A percentile compares a stretch with the other conserved stretches of the same genome.
These are phyloP conservation scores for Mortierella alpina DNA, from an alignment of 192 early-diverging fungal species.

Conservation along the genomic window DNA sequence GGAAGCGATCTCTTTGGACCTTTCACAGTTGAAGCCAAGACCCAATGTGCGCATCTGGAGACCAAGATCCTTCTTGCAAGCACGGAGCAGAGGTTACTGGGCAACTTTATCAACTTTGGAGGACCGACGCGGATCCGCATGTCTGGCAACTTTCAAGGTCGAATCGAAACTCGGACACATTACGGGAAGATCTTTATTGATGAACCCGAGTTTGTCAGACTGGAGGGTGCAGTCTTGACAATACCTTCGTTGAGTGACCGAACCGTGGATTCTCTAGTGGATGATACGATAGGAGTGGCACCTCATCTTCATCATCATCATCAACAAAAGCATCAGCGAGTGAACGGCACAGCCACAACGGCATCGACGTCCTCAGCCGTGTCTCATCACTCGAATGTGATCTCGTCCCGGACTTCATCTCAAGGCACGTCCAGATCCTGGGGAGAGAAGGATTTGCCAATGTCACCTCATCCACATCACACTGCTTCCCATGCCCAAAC, in stretches of 20 bases:
- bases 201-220: constrained; percentile 32
- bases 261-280: not conserved
- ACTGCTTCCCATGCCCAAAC: not conserved
- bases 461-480: not conserved
- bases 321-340: not conserved
- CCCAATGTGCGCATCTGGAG: constrained; percentile 33
- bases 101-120: constrained; percentile 53
- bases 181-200: constrained; percentile 45
- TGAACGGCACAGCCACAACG: not conserved
- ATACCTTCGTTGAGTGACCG: constrained; percentile 34
- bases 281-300: too few relatives aligned
- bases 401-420: constrained; percentile 21
- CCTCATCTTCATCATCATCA: not conserved
- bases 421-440: constrained; percentile 36
- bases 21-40: constrained; percentile 52
- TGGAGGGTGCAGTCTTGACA: constrained; percentile 32
- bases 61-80: constrained; percentile 16
- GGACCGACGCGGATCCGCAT: constrained; percentile 18
- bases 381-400: constrained; percentile 13
- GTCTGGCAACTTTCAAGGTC: constrained; percentile 28
- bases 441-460: constrained; percentile 19
- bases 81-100: constrained; percentile 22
- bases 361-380: not conserved
- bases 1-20: constrained; percentile 42
- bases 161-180: constrained; percentile 42